Evolutionary conservation across 345 rosid species (phyloP).

Genomic region (Pugionium dolabratum): DNA sequence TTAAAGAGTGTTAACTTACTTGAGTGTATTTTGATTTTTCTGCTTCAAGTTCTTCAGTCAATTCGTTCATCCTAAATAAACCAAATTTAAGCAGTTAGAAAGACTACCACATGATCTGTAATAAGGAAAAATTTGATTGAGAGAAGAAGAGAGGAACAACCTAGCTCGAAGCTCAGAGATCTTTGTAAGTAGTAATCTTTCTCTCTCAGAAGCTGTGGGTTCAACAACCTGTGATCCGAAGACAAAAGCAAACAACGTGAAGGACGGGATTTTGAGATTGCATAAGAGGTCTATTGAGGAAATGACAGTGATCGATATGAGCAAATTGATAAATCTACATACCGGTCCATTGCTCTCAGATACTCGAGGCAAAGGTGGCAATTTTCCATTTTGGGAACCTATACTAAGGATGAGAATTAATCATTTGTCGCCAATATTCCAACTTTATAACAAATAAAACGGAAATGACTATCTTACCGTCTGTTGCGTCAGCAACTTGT

Average conservation of each 20-base stretch:
- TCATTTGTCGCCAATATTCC: constrained; percentile 11
- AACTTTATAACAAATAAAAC: constrained; percentile 2
- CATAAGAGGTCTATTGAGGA: neutral
- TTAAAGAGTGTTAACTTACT: constrained; percentile 49
- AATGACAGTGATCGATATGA: neutral
- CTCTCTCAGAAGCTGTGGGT: constrained; percentile 64
- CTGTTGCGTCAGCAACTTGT: constrained; percentile 62
- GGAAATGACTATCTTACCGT: constrained; percentile 56
- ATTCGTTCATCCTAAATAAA: constrained; percentile 58
- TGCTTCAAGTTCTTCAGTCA: constrained; percentile 64
- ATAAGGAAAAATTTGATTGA: constrained; percentile 12
- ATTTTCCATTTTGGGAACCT: constrained; percentile 83
- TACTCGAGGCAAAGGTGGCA: constrained; percentile 68
- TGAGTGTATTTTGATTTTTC: constrained; percentile 65
- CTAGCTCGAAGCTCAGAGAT: constrained; percentile 79
- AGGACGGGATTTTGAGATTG: constrained; percentile 8
- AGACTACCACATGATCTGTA: constrained; percentile 3
- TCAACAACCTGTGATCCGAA: constrained; percentile 57
- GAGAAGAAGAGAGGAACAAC: constrained; percentile 44
- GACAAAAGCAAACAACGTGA: constrained; percentile 15
- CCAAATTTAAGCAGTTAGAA: constrained; percentile 16
- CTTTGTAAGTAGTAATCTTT: constrained; percentile 59
- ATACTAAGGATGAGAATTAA: constrained; percentile 28
- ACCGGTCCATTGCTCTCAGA: constrained; percentile 75
- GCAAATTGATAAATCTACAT: constrained; percentile 33